phyloP scores from a whole-genome alignment of 2,329 filamentous ascomycete genomes.

The Colletotrichum magnum region DNA sequence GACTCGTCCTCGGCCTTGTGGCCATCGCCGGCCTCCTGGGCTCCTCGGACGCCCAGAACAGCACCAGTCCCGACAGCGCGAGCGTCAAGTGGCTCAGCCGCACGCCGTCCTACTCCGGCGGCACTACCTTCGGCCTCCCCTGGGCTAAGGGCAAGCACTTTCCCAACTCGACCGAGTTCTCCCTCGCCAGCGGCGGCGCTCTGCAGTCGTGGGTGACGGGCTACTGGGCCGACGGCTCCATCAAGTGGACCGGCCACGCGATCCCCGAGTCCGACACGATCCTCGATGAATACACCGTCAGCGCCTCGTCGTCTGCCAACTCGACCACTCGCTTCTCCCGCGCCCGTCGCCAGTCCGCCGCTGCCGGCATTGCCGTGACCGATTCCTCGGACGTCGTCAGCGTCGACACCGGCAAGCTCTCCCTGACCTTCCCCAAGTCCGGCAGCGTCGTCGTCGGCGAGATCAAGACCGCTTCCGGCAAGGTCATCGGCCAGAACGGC shows the following conservation, averaged over 20 bases:
- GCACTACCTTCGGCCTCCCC: constrained; percentile 60
- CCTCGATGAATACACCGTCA: constrained; percentile 57
- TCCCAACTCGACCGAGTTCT: constrained; percentile 54
- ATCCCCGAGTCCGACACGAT: constrained; percentile 58
- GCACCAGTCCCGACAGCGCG: constrained; percentile 31
- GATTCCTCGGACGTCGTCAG: constrained; percentile 47
- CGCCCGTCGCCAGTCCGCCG: constrained; percentile 51
- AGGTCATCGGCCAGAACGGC: constrained; percentile 60
- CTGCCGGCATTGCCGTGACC: constrained; percentile 46
- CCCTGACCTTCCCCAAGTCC: constrained; percentile 57
- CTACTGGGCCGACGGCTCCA: constrained; percentile 72
- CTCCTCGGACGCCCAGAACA: constrained; percentile 30
- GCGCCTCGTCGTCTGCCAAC: constrained; percentile 38
- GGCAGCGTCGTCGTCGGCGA: constrained; percentile 56
- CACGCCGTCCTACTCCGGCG: constrained; percentile 51
- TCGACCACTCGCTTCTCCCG: constrained; percentile 44
- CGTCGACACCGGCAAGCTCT: constrained; percentile 61
- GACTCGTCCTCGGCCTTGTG: constrained; percentile 28
- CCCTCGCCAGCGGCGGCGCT: constrained; percentile 45
- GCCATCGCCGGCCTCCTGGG: constrained; percentile 38
- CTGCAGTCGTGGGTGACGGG: constrained; percentile 69
- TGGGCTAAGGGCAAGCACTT: constrained; percentile 58
- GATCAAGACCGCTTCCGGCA: constrained; percentile 57
- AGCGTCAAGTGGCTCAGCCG: constrained; percentile 57
- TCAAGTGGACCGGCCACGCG: constrained; percentile 74